These are phyloP conservation scores for Chaetomium strumarium DNA, from an alignment of 2,329 filamentous ascomycete species.

Conservation along the genomic window DNA sequence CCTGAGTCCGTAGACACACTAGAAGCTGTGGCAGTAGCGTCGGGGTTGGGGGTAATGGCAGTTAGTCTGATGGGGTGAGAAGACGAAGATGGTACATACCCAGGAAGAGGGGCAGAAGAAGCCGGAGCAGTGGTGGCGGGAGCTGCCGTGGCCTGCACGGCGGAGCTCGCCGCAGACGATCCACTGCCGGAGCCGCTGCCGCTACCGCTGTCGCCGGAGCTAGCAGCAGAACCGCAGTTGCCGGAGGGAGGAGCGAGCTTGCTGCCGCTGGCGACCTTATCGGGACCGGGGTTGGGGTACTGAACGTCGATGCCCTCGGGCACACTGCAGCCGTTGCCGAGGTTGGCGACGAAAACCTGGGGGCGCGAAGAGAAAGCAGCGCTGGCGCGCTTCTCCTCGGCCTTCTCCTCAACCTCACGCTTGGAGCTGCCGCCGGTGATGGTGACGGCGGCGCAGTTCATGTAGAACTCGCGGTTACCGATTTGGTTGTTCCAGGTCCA, in stretches of 20 bases:
- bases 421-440: slow-evolving; percentile 41
- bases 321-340: slow-evolving; percentile 53
- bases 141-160: slow-evolving; percentile 16
- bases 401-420: slow-evolving; percentile 24
- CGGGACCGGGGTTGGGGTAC: slow-evolving; percentile 55
- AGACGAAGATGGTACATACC: slow-evolving; percentile 13
- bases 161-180: background rate
- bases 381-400: slow-evolving; percentile 30
- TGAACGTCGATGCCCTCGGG: slow-evolving; percentile 49
- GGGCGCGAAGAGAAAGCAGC: slow-evolving; percentile 53
- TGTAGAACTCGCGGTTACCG: slow-evolving; percentile 80
- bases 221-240: slow-evolving; percentile 28
- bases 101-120: slow-evolving; percentile 8
- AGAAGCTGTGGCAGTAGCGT: background rate
- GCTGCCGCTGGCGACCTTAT: slow-evolving; percentile 12
- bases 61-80: background rate
- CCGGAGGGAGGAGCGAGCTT: slow-evolving; percentile 9
- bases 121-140: slow-evolving; percentile 8
- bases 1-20: background rate
- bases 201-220: background rate
- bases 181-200: background rate
- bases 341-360: slow-evolving; percentile 65
- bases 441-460: slow-evolving; percentile 71
- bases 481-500: slow-evolving; percentile 76
- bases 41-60: no score